Evolutionary conservation across 2,329 filamentous ascomycete genomes (phyloP).

Genomic region (Aspergillus jensenii): DNA sequence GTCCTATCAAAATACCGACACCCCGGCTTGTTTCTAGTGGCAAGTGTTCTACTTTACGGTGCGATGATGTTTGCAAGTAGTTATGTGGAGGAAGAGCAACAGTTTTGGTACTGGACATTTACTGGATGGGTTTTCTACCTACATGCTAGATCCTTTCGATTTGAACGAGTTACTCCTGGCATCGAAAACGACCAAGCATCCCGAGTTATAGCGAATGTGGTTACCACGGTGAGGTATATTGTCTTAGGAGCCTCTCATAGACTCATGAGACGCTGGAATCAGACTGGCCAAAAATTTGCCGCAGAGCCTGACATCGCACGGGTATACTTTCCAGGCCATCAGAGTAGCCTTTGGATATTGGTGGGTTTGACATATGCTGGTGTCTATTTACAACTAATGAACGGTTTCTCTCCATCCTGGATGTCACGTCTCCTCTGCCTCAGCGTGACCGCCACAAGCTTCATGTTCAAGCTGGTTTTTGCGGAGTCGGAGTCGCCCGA

Average conservation of each 20-base stretch:
- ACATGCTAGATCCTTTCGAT: slow-evolving; percentile 36
- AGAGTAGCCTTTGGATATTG: slow-evolving; percentile 70
- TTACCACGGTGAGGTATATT: slow-evolving; percentile 28
- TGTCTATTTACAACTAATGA: slow-evolving; percentile 48
- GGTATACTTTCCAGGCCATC: slow-evolving; percentile 63
- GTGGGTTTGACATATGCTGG: slow-evolving; percentile 69
- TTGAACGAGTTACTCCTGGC: neutral
- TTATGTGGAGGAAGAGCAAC: slow-evolving; percentile 96
- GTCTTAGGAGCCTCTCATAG: slow-evolving; percentile 63
- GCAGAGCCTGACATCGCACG: slow-evolving; percentile 87
- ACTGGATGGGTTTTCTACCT: slow-evolving; percentile 50
- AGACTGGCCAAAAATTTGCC: slow-evolving; percentile 94
- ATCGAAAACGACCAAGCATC: neutral
- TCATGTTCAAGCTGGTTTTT: slow-evolving; percentile 88
- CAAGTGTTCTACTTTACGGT: slow-evolving; percentile 65
- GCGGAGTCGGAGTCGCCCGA: slow-evolving; percentile 86
- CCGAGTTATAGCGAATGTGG: neutral
- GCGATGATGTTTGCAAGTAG: slow-evolving; percentile 97
- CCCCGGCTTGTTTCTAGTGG: slow-evolving; percentile 42
- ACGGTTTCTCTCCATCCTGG: slow-evolving; percentile 25
- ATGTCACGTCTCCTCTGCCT: slow-evolving; percentile 35
- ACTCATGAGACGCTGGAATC: slow-evolving; percentile 80
- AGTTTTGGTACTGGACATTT: slow-evolving; percentile 95
- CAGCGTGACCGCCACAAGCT: slow-evolving; percentile 55
- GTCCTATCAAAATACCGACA: slow-evolving; percentile 27